Evolutionary conservation across 2,329 filamentous ascomycete genomes (phyloP), one percentile per base, ranked within the genome.

Genomic region (Arthrocladium fulminans): DNA sequence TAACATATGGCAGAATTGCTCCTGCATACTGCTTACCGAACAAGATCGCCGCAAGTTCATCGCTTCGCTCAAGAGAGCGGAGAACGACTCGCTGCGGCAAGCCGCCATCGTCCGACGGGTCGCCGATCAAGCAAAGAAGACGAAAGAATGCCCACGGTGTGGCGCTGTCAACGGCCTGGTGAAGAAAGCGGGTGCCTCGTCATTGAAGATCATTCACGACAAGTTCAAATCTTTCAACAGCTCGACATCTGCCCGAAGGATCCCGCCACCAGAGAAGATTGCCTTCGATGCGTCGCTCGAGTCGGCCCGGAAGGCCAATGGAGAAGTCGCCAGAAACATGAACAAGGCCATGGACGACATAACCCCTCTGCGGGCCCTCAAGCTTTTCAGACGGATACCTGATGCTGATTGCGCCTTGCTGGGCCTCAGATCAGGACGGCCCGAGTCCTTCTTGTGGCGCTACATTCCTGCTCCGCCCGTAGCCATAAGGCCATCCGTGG

Each of bases 371-470:
- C 77, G 86, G 51, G 87, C 94, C 1, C 70, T 97, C 48, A 94
- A 94, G 58, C 76, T 98, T 25, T 95, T 98, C 72, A 89, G 88
- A 65, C 81, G 84, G 61, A 88, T 98, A 48, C 83, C 81, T 10
- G 79, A 85, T 2, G 79, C 80, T 6, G 92, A 98, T 64, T 95
- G 90, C 63, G 89, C 97, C 65, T 74, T 98, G 19, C 74, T 98
- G 1, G 90, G 90, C 3, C 79, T 98, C 59, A 83, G 96, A 60
- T 86, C 89, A 1, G 88, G 95, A 59, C 79, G 89, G 15, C 92
- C 92, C 0, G 92, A 98, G 64, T 94, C 94, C 81, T 94, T 97
- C 65, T 80, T 98, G 38, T 98, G 92, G 92, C 89, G 95, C 62
- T 94, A 88, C 61, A 76, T 98, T 29, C 92, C 92, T 1, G 90